Base-by-base conservation (phyloP, 2,329 filamentous ascomycete species). In the Stemphylium vesicarium region DNA sequence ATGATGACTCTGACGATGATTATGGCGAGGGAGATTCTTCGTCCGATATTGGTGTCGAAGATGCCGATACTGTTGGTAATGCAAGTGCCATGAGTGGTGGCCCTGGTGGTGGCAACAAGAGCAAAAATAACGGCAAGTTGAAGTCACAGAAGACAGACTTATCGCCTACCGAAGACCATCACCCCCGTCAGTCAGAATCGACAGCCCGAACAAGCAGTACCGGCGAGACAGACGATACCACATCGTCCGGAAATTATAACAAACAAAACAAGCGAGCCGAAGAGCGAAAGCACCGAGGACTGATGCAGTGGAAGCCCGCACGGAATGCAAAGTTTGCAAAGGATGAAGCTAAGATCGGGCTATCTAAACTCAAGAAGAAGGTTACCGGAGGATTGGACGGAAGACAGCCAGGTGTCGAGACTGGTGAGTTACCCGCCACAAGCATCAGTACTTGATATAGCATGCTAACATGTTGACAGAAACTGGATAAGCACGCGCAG, bases 221-320 rank as follows among this genome's bases (percentile, higher is more conserved):
- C 6, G 63, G 62, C 11, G 65, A 50, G 12, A 60, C 52, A 4
- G 60, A 53, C 32, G 40, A 41, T 20, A 50, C 60, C 1, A 70
- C 47, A 51, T 74, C 65, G 35, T 62, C 56, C 70, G 87, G 87
- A 71, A 83, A 88, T 18, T 86, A 89, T 72, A 87, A 86, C 65
- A 81, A 81, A 52, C 83, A 86, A 59, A 91, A 88, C 70, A 86
- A 89, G 59, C 87, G 90, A 42, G 78, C 79, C 40, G 82, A 97
- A 72, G 89, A 93, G 73, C 85, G 93, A 0, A 92, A 93, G 77
- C 92, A 97, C 65, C 84, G 93, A 10, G 94, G 94, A 0, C 69
- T 96, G 71, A 96, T 97, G 91, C 94, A 98, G 75, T 98, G 93
- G 92, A 90, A 88, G 69, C 93, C 94, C 0, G 90, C 93, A 72